Conservation (phyloP, 768 basidiomycete species). For the Trametes cubensis region DNA sequence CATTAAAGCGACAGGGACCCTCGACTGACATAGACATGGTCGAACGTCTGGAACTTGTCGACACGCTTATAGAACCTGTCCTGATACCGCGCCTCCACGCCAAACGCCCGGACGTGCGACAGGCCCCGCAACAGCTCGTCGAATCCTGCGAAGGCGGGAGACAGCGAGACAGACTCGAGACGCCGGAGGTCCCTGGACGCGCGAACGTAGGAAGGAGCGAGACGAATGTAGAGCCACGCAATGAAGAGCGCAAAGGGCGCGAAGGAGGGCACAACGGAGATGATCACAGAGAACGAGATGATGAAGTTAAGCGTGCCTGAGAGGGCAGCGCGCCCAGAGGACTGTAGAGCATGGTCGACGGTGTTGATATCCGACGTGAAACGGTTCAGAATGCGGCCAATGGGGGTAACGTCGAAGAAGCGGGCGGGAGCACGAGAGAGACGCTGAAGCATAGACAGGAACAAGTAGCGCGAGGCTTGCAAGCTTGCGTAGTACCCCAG, state of each 20-base stretch:
- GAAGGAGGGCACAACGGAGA: slow-evolving; percentile 64
- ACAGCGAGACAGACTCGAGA: slow-evolving; percentile 66
- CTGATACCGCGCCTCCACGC: slow-evolving; percentile 69
- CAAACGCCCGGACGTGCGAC: slow-evolving; percentile 69
- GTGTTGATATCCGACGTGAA: slow-evolving; percentile 76
- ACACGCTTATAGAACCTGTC: slow-evolving; percentile 62
- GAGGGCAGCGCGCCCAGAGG: slow-evolving; percentile 56
- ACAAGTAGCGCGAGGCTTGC: slow-evolving; percentile 65
- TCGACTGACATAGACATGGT: slow-evolving; percentile 65
- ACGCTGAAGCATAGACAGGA: slow-evolving; percentile 53
- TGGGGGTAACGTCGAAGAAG: slow-evolving; percentile 75
- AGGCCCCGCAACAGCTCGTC: slow-evolving; percentile 72
- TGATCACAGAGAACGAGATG: slow-evolving; percentile 65
- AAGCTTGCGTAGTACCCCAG: slow-evolving; percentile 72
- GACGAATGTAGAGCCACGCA: slow-evolving; percentile 66
- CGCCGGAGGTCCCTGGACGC: slow-evolving; percentile 69
- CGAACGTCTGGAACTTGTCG: slow-evolving; percentile 66
- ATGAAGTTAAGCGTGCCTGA: slow-evolving; percentile 62
- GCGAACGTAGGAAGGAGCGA: slow-evolving; percentile 62
- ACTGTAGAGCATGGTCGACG: slow-evolving; percentile 65
- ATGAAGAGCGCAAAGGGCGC: slow-evolving; percentile 68
- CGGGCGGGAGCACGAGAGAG: slow-evolving; percentile 65
- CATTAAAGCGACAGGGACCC: neutral
- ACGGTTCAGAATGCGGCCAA: slow-evolving; percentile 78
- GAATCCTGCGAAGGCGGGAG: slow-evolving; percentile 74